These are phyloP conservation scores for Allantophomopsis cytisporea DNA, from an alignment of 2,329 filamentous ascomycete genomes.

Conservation along the genomic window DNA sequence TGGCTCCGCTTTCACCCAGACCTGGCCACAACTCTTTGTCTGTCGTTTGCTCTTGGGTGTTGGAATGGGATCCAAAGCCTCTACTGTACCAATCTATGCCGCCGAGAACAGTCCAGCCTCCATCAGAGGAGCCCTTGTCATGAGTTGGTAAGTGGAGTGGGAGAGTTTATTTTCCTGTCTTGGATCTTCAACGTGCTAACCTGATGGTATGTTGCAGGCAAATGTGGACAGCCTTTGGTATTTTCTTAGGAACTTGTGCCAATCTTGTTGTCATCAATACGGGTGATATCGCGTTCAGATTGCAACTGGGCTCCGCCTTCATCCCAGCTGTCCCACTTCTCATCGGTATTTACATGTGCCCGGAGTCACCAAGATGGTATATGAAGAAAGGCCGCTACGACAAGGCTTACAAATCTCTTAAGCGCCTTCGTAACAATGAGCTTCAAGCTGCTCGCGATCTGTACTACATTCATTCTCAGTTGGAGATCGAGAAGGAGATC, in stretches of 20 bases:
- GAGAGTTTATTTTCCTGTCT: too few species aligned
- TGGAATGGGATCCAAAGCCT: conserved; percentile 56
- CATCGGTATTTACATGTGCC: conserved; percentile 24
- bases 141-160: conserved; percentile 40
- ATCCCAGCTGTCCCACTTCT: conserved; percentile 44
- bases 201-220: conserved; percentile 58
- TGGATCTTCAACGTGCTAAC: conserved; percentile 36
- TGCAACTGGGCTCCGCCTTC: conserved; percentile 57
- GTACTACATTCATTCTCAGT: conserved; percentile 41
- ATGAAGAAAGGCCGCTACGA: conserved; percentile 49
- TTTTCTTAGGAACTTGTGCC: conserved; percentile 43
- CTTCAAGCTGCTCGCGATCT: conserved; percentile 41
- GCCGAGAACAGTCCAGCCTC: conserved; percentile 51
- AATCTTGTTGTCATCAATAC: conserved; percentile 42
- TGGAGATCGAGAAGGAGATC: conserved; percentile 42
- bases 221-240: conserved; percentile 35
- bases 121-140: conserved; percentile 56
- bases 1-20: conserved; percentile 38
- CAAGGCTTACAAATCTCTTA: conserved; percentile 42
- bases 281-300: conserved; percentile 42
- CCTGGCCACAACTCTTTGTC: conserved; percentile 58
- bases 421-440: conserved; percentile 33
- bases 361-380: conserved; percentile 36
- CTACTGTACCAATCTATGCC: conserved; percentile 57
- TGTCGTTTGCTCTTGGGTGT: conserved; percentile 57